Evolutionary conservation across 345 rosid genomes (phyloP).

Genomic region (Pugionium cornutum): DNA sequence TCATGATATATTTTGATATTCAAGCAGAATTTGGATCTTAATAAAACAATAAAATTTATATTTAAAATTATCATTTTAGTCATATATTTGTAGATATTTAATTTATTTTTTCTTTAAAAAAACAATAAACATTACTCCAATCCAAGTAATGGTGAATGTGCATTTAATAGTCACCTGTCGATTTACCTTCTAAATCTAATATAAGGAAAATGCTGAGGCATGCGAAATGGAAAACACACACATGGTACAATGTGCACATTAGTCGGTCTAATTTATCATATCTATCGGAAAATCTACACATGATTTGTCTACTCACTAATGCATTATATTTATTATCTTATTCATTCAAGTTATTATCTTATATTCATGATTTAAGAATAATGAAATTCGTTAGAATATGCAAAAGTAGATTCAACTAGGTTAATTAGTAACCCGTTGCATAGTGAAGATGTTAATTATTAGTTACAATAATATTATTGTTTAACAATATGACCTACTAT

Average conservation of each 20-base stretch:
- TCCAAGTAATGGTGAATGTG: neutral
- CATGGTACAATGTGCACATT: conserved; percentile 33
- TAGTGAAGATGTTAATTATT: neutral
- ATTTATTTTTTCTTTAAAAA: too few relatives aligned
- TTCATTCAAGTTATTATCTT: neutral
- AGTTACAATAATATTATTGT: too few relatives aligned
- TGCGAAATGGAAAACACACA: conserved; percentile 19
- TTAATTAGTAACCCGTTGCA: conserved; percentile 5
- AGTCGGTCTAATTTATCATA: neutral
- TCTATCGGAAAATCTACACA: conserved; percentile 5
- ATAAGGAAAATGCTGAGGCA: conserved; percentile 28
- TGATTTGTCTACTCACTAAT: conserved; percentile 16
- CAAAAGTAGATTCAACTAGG: conserved; percentile 12
- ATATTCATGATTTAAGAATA: neutral
- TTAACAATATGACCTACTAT: too few relatives aligned
- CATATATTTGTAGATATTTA: too few relatives aligned
- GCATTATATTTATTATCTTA: conserved; percentile 9
- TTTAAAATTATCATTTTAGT: too few relatives aligned
- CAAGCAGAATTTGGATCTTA: too few relatives aligned
- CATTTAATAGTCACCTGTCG: conserved; percentile 7
- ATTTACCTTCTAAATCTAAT: neutral
- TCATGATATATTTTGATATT: too few relatives aligned
- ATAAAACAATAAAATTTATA: too few relatives aligned
- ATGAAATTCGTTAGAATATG: conserved; percentile 22
- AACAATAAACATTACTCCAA: too few relatives aligned